phyloP scores from a whole-genome alignment of 176 grass and related monocot genomes.

The Eragrostis nindensis region DNA sequence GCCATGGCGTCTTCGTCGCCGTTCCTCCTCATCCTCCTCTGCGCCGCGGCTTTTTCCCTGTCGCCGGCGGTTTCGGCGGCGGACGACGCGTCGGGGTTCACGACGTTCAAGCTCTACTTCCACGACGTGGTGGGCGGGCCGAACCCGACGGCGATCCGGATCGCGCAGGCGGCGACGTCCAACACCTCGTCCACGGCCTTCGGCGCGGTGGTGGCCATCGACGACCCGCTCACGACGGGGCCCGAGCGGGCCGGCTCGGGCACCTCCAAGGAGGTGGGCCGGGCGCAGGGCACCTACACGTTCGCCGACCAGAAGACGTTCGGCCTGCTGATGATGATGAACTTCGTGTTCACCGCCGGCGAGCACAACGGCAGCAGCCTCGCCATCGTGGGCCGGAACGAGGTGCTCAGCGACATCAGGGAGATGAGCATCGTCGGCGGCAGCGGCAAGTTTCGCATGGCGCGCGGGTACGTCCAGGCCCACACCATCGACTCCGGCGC shows the following conservation, averaged over 20 bases:
- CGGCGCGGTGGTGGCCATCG: slow-evolving; percentile 65
- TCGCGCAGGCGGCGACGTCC: slow-evolving; percentile 46
- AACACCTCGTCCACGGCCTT: slow-evolving; percentile 49
- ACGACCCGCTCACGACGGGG: slow-evolving; percentile 64
- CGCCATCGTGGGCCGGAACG: slow-evolving; percentile 57
- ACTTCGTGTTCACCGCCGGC: slow-evolving; percentile 71
- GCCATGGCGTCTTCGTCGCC: neutral
- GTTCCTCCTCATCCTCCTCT: neutral
- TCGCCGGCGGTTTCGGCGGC: neutral
- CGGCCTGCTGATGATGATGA: slow-evolving; percentile 71
- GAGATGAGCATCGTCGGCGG: slow-evolving; percentile 86
- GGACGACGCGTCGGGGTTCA: neutral
- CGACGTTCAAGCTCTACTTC: slow-evolving; percentile 64
- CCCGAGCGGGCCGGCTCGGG: neutral
- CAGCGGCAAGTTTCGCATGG: slow-evolving; percentile 63
- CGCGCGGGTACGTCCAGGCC: slow-evolving; percentile 58
- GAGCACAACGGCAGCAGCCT: slow-evolving; percentile 73
- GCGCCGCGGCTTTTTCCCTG: neutral
- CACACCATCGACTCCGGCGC: slow-evolving; percentile 18
- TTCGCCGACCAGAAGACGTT: slow-evolving; percentile 36
- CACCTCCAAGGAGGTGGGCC: slow-evolving; percentile 45
- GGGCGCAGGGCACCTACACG: slow-evolving; percentile 77
- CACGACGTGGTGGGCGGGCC: slow-evolving; percentile 58
- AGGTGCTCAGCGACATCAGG: slow-evolving; percentile 45
- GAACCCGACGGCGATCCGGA: slow-evolving; percentile 49